These are phyloP conservation scores for Arxiozyma slooffiae DNA, from an alignment of 1,139 yeast genomes.

Conservation along the genomic window DNA sequence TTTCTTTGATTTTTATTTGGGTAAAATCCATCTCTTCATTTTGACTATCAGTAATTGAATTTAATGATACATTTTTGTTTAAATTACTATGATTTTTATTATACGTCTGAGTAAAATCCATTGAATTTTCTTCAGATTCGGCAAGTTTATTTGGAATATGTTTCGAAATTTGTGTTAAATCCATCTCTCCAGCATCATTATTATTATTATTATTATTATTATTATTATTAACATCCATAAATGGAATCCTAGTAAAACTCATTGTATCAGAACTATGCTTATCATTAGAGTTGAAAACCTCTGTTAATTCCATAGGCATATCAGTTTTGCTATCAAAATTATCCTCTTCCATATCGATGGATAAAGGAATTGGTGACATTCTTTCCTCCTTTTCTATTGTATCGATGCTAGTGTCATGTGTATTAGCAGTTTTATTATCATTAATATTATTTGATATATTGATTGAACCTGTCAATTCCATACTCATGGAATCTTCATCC, in stretches of 20 bases:
- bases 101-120: neutral
- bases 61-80: neutral
- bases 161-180: neutral
- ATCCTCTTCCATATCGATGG: neutral
- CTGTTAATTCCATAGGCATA: slow-evolving; percentile 18
- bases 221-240: neutral
- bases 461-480: slow-evolving; percentile 11
- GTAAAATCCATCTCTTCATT: slow-evolving; percentile 6
- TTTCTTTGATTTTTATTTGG: neutral
- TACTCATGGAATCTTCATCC: slow-evolving; percentile 3
- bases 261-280: neutral
- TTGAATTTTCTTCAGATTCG: neutral
- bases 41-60: neutral
- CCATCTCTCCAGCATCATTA: neutral
- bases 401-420: slow-evolving; percentile 1
- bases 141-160: neutral
- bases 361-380: slow-evolving; percentile 9
- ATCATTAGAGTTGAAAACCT: slow-evolving; percentile 1
- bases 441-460: neutral
- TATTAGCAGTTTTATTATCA: neutral
- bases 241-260: slow-evolving; percentile 1
- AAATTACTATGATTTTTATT: neutral
- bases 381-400: slow-evolving; percentile 8
- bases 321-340: slow-evolving; percentile 4
- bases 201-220: neutral